Evolutionary conservation across 176 grass and related monocot species (phyloP), one percentile per base, ranked within the genome.

Genomic region (Lolium rigidum): DNA sequence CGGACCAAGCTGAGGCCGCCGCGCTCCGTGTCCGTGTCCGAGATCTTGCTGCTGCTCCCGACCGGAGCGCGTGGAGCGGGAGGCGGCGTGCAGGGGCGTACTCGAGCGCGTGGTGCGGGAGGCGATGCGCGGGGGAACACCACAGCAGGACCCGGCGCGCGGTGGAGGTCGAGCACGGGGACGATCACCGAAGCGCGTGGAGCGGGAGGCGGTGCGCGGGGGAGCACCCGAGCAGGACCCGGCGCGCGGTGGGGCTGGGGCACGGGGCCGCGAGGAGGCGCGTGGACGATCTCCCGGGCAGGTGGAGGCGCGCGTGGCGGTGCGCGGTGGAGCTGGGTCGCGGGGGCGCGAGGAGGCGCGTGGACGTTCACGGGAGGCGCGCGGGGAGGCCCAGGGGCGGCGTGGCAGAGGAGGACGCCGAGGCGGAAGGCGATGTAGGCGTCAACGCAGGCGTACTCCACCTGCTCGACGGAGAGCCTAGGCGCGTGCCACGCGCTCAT

Each of bases 361-460:
- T 35, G 31, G 31, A 35, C 31, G 31, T 35, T 35, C 31, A 35
- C 31, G 31, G 67, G 67, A 39, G 8, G 4, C 3, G 50, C 74
- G 49, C 60, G 20, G 20, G 28, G 39, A 44, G 6, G 62, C 5
- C 1, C 22, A 4, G 38, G 24, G 12, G 16, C 39, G 13, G n/a
- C 52, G 62, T 52, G 44, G 88, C 41, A 81, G 73, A 90, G 73
- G 18, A 10, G 17, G 72, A 83, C 6, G 43, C 76, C 91, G 63
- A 90, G 70, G 77, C 78, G 50, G 78, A 81, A 90, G 46, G 91
- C 77, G 76, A 87, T 50, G 87, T 85, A 87, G 77, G 81, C 88
- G 66, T 90, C 81, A 47, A 90, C 10, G 79, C 46, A 68, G n/a
- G 81, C 84, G 79, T 90, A 87, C 69, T 73, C 31, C 20, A 90